A percentile compares a stretch with the other conserved stretches of the same genome.
Evolutionary conservation across 1,139 yeast genomes (phyloP).

Genomic region (Zygotorulaspora mrakii): DNA sequence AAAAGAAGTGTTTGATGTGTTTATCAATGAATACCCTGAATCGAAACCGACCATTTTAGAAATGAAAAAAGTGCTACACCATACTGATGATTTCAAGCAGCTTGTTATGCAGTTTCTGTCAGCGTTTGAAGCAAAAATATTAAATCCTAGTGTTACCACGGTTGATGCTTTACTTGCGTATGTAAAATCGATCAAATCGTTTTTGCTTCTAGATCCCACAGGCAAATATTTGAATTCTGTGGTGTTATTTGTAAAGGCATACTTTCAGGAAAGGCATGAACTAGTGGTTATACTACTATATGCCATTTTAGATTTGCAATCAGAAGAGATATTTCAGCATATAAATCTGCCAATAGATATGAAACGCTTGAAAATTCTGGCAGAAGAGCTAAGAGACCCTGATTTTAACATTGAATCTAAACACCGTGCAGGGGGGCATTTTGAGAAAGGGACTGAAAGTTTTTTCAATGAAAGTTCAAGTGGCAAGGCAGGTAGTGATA

Average conservation of each 20-base stretch:
- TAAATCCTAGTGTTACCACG: constrained; percentile 84
- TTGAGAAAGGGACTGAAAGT: background rate
- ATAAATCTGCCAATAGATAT: constrained; percentile 6
- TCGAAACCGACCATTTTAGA: constrained; percentile 63
- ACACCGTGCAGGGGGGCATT: background rate
- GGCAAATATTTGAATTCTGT: constrained; percentile 48
- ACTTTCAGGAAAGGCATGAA: constrained; percentile 68
- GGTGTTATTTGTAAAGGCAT: constrained; percentile 30
- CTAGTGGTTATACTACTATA: constrained; percentile 65
- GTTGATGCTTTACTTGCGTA: constrained; percentile 67
- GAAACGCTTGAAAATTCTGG: constrained; percentile 6
- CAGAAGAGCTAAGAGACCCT: constrained; percentile 16
- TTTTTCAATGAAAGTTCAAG: constrained; percentile 1
- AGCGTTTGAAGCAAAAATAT: constrained; percentile 48
- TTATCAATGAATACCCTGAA: constrained; percentile 52
- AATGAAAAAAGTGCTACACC: constrained; percentile 45
- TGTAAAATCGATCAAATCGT: constrained; percentile 67
- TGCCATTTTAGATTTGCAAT: constrained; percentile 58
- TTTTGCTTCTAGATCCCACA: constrained; percentile 76
- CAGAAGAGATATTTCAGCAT: constrained; percentile 28
- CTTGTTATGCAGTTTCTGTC: constrained; percentile 48
- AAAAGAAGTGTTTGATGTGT: constrained; percentile 59
- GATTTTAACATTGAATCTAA: constrained; percentile 14
- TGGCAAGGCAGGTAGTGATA: background rate
- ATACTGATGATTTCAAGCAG: constrained; percentile 24